Percentiles rank a stretch among this genome's conserved stretches.
Conservation (phyloP, 2,329 filamentous ascomycete species). For the Aspergillus clavatus region DNA sequence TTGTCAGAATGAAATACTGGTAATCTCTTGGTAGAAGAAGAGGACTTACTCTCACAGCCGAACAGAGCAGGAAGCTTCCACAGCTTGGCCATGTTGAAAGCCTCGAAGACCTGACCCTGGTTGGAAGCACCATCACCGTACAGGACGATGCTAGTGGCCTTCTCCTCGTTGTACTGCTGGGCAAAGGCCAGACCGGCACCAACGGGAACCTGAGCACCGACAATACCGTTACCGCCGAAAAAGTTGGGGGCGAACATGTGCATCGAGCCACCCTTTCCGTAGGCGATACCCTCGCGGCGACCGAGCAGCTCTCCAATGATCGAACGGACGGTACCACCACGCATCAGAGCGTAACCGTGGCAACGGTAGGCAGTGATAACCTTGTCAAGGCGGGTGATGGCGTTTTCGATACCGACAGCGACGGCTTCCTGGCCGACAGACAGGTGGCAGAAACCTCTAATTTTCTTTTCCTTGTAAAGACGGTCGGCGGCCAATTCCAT, state of each 20-base stretch:
- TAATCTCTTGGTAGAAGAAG: neutral
- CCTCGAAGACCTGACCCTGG: conserved; percentile 99
- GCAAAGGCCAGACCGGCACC: conserved; percentile 95
- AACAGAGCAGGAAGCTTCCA: conserved; percentile 96
- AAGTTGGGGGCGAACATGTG: conserved; percentile 99
- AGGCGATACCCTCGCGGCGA: conserved; percentile 91
- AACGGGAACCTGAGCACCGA: conserved; percentile 96
- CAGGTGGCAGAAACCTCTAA: conserved; percentile 98
- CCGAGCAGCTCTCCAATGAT: conserved; percentile 96
- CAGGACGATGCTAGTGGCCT: conserved; percentile 80
- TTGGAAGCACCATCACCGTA: conserved; percentile 99
- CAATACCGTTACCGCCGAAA: conserved; percentile 98
- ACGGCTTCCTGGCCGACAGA: conserved; percentile 98
- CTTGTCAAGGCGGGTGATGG: conserved; percentile 85
- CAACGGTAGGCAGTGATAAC: conserved; percentile 98
- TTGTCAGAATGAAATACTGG: neutral
- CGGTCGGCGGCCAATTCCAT: conserved; percentile 99
- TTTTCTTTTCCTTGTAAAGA: conserved; percentile 99
- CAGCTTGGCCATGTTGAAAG: conserved; percentile 99
- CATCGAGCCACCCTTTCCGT: conserved; percentile 99
- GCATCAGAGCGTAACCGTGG: conserved; percentile 98
- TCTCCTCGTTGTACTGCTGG: conserved; percentile 85
- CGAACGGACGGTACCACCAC: conserved; percentile 80
- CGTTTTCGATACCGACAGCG: conserved; percentile 93
- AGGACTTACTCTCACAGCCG: conserved; percentile 89